phyloP scores from a whole-genome alignment of 2,329 filamentous ascomycete species.

The Fusarium concolor region DNA sequence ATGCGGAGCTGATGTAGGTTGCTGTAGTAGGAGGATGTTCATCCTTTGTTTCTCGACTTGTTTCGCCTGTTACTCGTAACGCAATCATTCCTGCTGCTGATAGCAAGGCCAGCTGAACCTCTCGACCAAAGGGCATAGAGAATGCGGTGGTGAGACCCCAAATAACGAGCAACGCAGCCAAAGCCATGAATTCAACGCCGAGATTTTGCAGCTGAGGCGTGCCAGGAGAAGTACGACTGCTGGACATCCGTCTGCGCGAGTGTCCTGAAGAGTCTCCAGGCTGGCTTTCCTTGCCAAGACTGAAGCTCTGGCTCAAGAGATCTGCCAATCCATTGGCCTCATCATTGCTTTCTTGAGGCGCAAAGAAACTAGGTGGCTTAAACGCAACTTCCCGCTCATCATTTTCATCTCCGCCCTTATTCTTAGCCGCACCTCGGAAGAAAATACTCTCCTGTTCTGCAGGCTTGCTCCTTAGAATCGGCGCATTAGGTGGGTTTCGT shows the following conservation, averaged over 20 bases:
- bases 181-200: conserved; percentile 37
- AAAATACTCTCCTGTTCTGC: conserved; percentile 62
- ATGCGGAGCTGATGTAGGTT: conserved; percentile 42
- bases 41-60: conserved; percentile 29
- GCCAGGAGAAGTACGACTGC: neutral
- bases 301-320: conserved; percentile 59
- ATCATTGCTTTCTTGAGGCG: conserved; percentile 56
- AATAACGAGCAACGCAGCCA: conserved; percentile 38
- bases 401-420: conserved; percentile 6
- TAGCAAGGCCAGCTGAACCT: conserved; percentile 46
- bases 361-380: conserved; percentile 71
- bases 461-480: conserved; percentile 61
- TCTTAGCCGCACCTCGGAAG: conserved; percentile 55
- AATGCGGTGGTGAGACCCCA: conserved; percentile 45
- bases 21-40: conserved; percentile 32
- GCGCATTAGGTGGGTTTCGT: conserved; percentile 70
- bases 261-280: neutral
- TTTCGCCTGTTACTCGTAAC: conserved; percentile 47
- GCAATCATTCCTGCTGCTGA: conserved; percentile 48
- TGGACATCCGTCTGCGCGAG: neutral
- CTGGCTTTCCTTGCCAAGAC: conserved; percentile 49
- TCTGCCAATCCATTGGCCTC: conserved; percentile 59
- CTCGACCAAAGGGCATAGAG: conserved; percentile 43
- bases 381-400: conserved; percentile 57
- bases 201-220: conserved; percentile 6